Evolutionary conservation across 441 rosid species (phyloP).

Genomic region (Codiaeum variegatum): DNA sequence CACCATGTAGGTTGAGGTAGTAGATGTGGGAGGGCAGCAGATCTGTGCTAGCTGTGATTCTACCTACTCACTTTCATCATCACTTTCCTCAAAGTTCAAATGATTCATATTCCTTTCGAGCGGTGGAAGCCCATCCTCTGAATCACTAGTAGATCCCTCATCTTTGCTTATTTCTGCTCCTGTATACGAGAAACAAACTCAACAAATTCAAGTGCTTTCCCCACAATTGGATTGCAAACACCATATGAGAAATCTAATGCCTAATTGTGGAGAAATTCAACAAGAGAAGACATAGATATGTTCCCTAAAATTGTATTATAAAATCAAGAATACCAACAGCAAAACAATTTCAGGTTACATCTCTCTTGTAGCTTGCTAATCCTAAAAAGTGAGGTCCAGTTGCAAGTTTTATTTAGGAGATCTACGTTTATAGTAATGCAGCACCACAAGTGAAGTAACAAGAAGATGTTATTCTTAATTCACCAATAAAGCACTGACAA

Average conservation of each 20-base stretch:
- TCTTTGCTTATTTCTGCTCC: constrained; percentile 32
- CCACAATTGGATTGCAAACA: not conserved
- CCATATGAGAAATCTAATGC: not conserved
- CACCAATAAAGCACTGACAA: not conserved
- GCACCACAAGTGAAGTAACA: not conserved
- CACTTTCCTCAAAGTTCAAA: constrained; percentile 49
- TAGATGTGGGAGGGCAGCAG: not conserved
- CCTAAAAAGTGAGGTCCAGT: not conserved
- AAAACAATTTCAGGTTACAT: not conserved
- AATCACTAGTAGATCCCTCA: constrained; percentile 45
- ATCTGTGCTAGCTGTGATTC: not conserved
- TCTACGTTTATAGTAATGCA: not conserved
- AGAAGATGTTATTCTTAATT: not conserved
- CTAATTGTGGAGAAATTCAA: not conserved
- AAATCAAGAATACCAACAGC: not conserved
- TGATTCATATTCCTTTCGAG: constrained; percentile 85
- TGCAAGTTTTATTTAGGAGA: not conserved
- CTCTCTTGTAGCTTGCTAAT: not conserved
- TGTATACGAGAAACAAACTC: constrained; percentile 9
- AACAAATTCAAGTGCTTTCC: not conserved
- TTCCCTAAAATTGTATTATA: not conserved
- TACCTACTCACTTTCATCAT: constrained; percentile 49
- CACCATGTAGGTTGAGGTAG: too few species aligned
- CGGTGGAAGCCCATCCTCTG: constrained; percentile 84
- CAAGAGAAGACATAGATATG: not conserved